These are phyloP conservation scores for Metschnikowia aberdeeniae DNA, from an alignment of 805 yeast genomes.

Conservation along the genomic window DNA sequence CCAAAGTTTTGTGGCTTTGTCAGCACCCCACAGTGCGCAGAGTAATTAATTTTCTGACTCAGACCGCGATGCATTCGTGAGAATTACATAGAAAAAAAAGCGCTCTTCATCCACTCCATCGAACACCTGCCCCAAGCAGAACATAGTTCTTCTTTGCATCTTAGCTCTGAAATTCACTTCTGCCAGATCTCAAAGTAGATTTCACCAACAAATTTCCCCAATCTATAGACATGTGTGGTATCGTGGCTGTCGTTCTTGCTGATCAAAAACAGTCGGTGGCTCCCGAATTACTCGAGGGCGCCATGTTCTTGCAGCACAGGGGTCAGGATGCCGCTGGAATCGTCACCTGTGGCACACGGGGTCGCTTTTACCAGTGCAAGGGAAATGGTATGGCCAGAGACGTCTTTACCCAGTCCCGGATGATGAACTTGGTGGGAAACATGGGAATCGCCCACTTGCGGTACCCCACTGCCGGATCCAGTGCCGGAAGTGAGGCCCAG, in stretches of 20 bases:
- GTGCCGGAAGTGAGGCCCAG: slow-evolving; percentile 95
- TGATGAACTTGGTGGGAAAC: slow-evolving; percentile 78
- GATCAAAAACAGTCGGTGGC: slow-evolving; percentile 73
- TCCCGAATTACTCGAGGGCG: slow-evolving; percentile 87
- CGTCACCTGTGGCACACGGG: slow-evolving; percentile 90
- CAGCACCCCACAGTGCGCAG: not conserved
- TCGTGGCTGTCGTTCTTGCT: slow-evolving; percentile 81
- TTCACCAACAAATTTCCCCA: not conserved
- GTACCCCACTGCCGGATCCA: slow-evolving; percentile 96
- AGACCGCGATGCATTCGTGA: slow-evolving; percentile 3
- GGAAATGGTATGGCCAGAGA: slow-evolving; percentile 99
- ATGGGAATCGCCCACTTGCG: slow-evolving; percentile 95
- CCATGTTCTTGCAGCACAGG: slow-evolving; percentile 89
- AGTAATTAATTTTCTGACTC: slow-evolving; percentile 1
- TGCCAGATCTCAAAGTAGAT: not conserved
- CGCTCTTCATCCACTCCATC: not conserved
- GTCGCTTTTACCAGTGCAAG: slow-evolving; percentile 93
- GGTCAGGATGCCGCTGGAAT: slow-evolving; percentile 99
- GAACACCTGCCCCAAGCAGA: slow-evolving; percentile 1
- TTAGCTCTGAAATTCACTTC: not conserved
- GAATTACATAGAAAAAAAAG: slow-evolving; percentile 1
- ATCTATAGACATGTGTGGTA: slow-evolving; percentile 78
- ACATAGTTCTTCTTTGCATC: not conserved
- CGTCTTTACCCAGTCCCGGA: slow-evolving; percentile 82
- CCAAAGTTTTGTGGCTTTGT: too few species aligned